Percentiles rank a stretch among this genome's conserved stretches.
Evolutionary conservation across 169 alveolate species (phyloP).

Genomic region (Theileria parva): DNA sequence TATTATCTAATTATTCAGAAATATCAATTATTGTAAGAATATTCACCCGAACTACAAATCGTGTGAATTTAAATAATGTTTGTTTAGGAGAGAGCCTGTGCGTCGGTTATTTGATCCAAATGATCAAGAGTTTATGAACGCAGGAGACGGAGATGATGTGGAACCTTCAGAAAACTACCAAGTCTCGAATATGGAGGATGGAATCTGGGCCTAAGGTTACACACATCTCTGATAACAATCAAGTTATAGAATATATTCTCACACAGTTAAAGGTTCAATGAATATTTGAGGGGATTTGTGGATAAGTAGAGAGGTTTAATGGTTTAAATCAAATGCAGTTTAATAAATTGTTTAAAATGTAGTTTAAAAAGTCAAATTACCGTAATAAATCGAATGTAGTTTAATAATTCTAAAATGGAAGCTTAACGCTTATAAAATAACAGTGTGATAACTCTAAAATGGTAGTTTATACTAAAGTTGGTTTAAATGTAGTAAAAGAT

Average conservation of each 20-base stretch:
- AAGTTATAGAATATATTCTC: neutral
- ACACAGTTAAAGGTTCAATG: neutral
- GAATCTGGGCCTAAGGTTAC: constrained; percentile 49
- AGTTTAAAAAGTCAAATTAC: neutral
- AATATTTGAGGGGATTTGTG: neutral
- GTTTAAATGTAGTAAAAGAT: neutral
- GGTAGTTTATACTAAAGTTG: neutral
- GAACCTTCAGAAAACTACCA: constrained; percentile 49
- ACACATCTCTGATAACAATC: neutral
- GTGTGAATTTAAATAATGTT: neutral
- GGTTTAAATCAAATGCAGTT: neutral
- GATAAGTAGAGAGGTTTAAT: neutral
- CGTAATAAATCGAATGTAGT: neutral
- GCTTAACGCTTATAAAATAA: neutral
- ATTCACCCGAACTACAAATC: neutral
- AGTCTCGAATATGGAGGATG: constrained; percentile 55
- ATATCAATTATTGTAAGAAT: neutral
- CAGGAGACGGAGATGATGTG: constrained; percentile 41
- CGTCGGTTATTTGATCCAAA: constrained; percentile 22
- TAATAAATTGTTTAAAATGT: neutral
- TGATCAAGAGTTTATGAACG: constrained; percentile 40
- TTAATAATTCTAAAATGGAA: neutral
- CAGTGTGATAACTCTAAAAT: neutral
- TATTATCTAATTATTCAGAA: neutral
- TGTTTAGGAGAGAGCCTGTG: constrained; percentile 17